A percentile compares a stretch with the other conserved stretches of the same genome.
phyloP scores from a whole-genome alignment of 192 early-diverging fungal genomes.

The Coemansia sp. region DNA sequence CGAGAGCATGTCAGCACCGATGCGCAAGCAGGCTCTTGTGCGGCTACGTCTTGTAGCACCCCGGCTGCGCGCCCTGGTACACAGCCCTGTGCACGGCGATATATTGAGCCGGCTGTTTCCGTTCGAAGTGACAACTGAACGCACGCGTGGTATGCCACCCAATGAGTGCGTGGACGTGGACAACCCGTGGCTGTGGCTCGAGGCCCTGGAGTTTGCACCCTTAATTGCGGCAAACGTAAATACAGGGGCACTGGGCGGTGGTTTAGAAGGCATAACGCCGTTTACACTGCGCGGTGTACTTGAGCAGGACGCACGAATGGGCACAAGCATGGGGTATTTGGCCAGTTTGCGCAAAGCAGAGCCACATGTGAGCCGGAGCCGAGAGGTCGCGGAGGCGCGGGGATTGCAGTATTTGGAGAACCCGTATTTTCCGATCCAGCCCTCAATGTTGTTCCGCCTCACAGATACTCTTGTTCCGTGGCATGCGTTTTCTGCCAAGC shows the following conservation, averaged over 20 bases:
- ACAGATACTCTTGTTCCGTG: constrained; percentile 40
- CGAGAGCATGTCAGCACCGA: constrained; percentile 33
- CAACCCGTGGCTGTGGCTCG: constrained; percentile 49
- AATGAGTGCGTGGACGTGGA: constrained; percentile 10
- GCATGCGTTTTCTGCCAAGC: constrained; percentile 39
- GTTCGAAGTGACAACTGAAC: constrained; percentile 27
- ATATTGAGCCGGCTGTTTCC: constrained; percentile 39
- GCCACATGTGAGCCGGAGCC: not conserved
- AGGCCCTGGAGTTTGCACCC: constrained; percentile 40
- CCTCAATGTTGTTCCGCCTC: constrained; percentile 37
- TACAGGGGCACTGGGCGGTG: constrained; percentile 9
- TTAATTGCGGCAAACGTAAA: constrained; percentile 15
- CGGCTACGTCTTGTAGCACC: constrained; percentile 28
- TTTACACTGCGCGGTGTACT: constrained; percentile 47
- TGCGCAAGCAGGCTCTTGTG: constrained; percentile 39
- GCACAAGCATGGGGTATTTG: constrained; percentile 12
- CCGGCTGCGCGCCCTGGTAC: constrained; percentile 10
- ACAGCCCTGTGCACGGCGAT: constrained; percentile 6
- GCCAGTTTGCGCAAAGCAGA: constrained; percentile 12
- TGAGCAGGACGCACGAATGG: constrained; percentile 19
- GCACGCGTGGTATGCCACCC: constrained; percentile 23
- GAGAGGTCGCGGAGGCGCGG: not conserved
- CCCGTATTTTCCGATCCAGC: constrained; percentile 45
- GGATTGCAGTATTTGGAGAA: constrained; percentile 42
- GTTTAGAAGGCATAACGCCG: constrained; percentile 51